Percentiles rank a stretch among this genome's conserved stretches.
Evolutionary conservation across 129 eudicot genomes (phyloP).

Genomic region (Flaveria bidentis): DNA sequence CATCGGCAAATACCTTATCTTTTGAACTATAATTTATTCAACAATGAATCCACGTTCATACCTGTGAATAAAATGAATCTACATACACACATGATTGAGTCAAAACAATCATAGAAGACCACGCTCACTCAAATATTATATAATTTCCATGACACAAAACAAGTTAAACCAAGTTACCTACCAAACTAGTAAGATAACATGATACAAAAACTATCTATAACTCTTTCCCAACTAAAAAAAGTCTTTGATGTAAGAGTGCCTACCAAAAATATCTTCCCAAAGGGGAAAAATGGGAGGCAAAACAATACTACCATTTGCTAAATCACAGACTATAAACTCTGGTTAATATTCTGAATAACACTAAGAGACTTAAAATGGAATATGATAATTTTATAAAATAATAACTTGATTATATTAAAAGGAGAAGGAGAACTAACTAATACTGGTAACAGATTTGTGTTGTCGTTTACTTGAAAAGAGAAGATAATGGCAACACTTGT

Average conservation of each 20-base stretch:
- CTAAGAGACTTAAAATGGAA: conserved; percentile 16
- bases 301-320: conserved; percentile 18
- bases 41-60: no score
- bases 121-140: conserved; percentile 1
- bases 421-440: not conserved
- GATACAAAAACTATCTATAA: conserved; percentile 7
- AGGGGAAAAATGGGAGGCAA: not conserved
- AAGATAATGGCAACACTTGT: conserved; percentile 18
- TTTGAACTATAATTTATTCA: no score
- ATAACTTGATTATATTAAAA: not conserved
- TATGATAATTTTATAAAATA: not conserved
- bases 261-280: conserved; percentile 25
- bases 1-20: no score
- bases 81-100: not conserved
- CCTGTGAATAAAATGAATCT: not conserved
- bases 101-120: conserved; percentile 4
- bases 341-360: conserved; percentile 10
- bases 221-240: not conserved
- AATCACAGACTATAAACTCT: conserved; percentile 1
- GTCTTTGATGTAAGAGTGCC: conserved; percentile 7
- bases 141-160: conserved; percentile 2
- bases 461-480: conserved; percentile 37
- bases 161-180: not conserved
- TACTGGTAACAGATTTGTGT: not conserved
- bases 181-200: not conserved